Evolutionary conservation across 495 filamentous ascomycete genomes (phyloP), one percentile per base, ranked within the genome.

Genomic region (Emericellopsis terricola): DNA sequence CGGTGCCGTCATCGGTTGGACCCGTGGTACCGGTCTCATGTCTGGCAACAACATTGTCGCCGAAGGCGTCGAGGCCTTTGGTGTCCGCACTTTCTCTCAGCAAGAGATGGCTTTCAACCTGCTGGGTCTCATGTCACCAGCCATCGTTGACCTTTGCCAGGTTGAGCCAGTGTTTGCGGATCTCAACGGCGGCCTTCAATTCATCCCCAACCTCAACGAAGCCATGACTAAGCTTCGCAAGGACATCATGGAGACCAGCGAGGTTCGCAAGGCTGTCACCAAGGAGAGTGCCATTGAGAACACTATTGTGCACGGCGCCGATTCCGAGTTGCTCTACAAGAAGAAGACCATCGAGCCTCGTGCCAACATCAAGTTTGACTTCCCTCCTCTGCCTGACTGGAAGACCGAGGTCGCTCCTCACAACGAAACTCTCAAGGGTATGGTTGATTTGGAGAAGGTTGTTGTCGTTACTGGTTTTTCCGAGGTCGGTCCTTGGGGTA

Each of bases 51-150:
- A 99, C 53, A 74, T 93, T 49, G 84, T 94, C 36, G 91, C 89
- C 5, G 86, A 96, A 54, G 91, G 87, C 31, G 79, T 99, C 35
- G 89, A 99, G 60, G 79, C 78, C 41, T 85, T 87, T 47, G 89
- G 89, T 48, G 91, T 96, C 11, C 81, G 91, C 41, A 99, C 89
- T 3, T 99, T 99, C 62, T 94, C 87, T 13, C 91, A 96, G 60
- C 83, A 91, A 46, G 89, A 99, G 57, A 99, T 99, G 89, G 89
- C 89, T 3, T 96, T 99, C 69, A 99, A 96, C 55, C 60, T 99
- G 35, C 74, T 99, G 24, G 87, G 89, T 37, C 73, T 99, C 31
- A 94, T 99, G 89, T 73, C 87, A 3, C 84, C 89, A 7, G 70
- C 76, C 16, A 81, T 99, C 40, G 86, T 92, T 44, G 85, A 96